Conservation (phyloP, 2,329 filamentous ascomycete genomes). For the Colletotrichum sansevieriae region DNA sequence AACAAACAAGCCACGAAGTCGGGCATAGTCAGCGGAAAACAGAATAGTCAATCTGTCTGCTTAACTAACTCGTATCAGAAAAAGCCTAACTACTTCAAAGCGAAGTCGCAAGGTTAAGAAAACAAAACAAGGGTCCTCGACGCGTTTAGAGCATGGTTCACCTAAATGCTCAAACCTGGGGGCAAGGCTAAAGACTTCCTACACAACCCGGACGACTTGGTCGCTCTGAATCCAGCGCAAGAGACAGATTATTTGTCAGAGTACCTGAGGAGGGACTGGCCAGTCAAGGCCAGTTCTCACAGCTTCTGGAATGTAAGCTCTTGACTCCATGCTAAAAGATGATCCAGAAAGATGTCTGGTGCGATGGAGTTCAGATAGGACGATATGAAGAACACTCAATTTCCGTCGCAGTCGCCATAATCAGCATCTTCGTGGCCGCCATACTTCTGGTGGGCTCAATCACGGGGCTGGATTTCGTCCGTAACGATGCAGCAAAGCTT, state of each 20-base stretch:
- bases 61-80: background rate
- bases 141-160: background rate
- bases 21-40: background rate
- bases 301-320: background rate
- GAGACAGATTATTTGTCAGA: conserved; percentile 34
- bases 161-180: fast-evolving
- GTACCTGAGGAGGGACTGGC: conserved; percentile 22
- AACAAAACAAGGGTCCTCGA: background rate
- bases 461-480: conserved; percentile 23
- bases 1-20: background rate
- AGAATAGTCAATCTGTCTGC: background rate
- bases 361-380: background rate
- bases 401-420: conserved; percentile 1
- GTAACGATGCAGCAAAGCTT: conserved; percentile 24
- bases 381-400: conserved; percentile 25
- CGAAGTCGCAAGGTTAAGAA: background rate
- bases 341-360: background rate
- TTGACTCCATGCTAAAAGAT: background rate
- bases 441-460: conserved; percentile 34
- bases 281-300: conserved; percentile 18
- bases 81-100: conserved; percentile 7
- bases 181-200: conserved; percentile 1
- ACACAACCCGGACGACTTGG: conserved; percentile 7
- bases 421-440: conserved; percentile 24
- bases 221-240: conserved; percentile 23